These are phyloP conservation scores for Salix brachista DNA, from an alignment of 345 rosid species.

Conservation along the genomic window DNA sequence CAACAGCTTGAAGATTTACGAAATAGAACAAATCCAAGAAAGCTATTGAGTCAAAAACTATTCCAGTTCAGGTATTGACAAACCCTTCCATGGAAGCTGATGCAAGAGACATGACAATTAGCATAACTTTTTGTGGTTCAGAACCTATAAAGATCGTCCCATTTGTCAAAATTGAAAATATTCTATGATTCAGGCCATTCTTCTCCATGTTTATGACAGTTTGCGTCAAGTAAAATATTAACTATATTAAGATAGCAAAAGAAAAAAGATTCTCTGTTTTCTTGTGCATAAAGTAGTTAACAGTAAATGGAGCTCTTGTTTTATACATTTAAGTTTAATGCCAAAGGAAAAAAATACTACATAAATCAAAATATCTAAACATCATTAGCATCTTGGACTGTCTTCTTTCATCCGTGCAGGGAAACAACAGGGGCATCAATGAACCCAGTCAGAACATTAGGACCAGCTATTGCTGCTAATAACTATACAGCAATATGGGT, in stretches of 20 bases:
- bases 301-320: not conserved
- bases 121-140: not conserved
- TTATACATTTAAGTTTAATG: too few relatives aligned
- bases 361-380: not conserved
- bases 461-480: constrained; percentile 84
- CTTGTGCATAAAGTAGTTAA: not conserved
- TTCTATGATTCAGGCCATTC: not conserved
- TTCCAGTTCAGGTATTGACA: not conserved
- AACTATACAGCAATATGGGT: constrained; percentile 80
- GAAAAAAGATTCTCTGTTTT: not conserved
- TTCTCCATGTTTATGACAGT: not conserved
- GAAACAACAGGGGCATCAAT: constrained; percentile 74
- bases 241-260: not conserved
- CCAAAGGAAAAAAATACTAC: too few relatives aligned
- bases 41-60: not conserved
- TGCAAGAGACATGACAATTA: not conserved
- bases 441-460: constrained; percentile 86
- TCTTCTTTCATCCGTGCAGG: constrained; percentile 30
- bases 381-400: not conserved
- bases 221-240: not conserved
- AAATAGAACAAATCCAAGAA: not conserved
- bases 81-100: not conserved
- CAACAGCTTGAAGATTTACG: not conserved
- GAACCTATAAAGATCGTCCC: not conserved
- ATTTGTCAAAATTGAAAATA: not conserved